phyloP scores from a whole-genome alignment of 257 asterid genomes.

The Solanum rostratum region DNA sequence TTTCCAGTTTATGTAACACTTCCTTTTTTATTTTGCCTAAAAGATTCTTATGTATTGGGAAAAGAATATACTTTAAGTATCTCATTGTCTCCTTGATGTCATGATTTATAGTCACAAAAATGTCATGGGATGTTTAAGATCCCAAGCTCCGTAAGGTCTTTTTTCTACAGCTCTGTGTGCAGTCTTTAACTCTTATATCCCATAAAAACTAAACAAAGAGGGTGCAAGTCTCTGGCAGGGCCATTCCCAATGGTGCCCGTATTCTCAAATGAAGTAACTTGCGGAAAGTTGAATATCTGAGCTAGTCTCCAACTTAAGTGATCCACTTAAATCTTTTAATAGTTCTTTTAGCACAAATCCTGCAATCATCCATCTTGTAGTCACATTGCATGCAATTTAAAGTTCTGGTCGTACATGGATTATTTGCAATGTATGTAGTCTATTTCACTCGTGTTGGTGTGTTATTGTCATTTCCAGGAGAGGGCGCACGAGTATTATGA shows the following conservation, averaged over 20 bases:
- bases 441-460: background rate
- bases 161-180: background rate
- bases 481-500: slow-evolving; percentile 75
- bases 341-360: background rate
- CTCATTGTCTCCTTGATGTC: background rate
- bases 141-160: background rate
- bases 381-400: background rate
- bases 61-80: background rate
- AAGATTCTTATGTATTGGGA: background rate
- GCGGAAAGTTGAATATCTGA: background rate
- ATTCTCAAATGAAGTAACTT: background rate
- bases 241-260: background rate
- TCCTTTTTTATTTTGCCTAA: background rate
- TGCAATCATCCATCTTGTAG: background rate
- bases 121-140: background rate
- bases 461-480: slow-evolving; percentile 36
- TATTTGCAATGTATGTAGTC: background rate
- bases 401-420: background rate
- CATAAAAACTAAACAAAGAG: background rate
- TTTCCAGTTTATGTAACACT: background rate
- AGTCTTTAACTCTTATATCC: background rate
- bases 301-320: background rate
- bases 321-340: background rate
- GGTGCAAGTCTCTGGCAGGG: background rate
- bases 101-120: background rate